These are phyloP conservation scores for Saitozyma sp. DNA, from an alignment of 768 basidiomycete genomes.

Conservation along the genomic window DNA sequence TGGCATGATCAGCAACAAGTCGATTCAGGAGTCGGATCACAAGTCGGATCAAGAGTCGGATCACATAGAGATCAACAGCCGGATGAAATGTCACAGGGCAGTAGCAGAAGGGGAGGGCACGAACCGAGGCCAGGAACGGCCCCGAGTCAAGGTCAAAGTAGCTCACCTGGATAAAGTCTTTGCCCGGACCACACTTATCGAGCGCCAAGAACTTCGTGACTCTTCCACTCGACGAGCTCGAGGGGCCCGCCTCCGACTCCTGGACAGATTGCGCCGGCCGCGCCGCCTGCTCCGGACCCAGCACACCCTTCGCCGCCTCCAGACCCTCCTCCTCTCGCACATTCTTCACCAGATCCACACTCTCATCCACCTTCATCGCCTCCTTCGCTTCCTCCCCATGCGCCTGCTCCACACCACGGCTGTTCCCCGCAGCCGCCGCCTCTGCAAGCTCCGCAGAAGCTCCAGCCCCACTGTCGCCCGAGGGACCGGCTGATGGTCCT, in stretches of 20 bases:
- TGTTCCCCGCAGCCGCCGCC: too few species aligned
- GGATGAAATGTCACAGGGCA: not conserved
- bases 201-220: conserved; percentile 82
- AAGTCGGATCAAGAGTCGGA: too few species aligned
- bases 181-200: conserved; percentile 76
- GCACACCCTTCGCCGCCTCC: conserved; percentile 24
- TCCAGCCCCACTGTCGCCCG: too few species aligned
- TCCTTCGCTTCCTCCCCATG: conserved; percentile 15
- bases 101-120: not conserved
- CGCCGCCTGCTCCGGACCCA: conserved; percentile 11
- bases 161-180: conserved; percentile 76
- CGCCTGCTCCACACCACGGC: too few species aligned
- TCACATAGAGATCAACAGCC: not conserved
- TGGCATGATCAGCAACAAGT: conserved; percentile 46
- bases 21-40: too few species aligned
- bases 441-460: too few species aligned
- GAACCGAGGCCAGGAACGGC: not conserved
- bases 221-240: conserved; percentile 31
- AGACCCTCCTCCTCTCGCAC: conserved; percentile 25
- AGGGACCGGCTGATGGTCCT: conserved; percentile 1
- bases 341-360: conserved; percentile 47
- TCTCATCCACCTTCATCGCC: conserved; percentile 34
- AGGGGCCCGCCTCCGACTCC: conserved; percentile 31
- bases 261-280: not conserved
- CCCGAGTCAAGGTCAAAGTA: not conserved